These are phyloP conservation scores for Fusarium falciforme DNA, from an alignment of 2,329 filamentous ascomycete species.

Conservation along the genomic window DNA sequence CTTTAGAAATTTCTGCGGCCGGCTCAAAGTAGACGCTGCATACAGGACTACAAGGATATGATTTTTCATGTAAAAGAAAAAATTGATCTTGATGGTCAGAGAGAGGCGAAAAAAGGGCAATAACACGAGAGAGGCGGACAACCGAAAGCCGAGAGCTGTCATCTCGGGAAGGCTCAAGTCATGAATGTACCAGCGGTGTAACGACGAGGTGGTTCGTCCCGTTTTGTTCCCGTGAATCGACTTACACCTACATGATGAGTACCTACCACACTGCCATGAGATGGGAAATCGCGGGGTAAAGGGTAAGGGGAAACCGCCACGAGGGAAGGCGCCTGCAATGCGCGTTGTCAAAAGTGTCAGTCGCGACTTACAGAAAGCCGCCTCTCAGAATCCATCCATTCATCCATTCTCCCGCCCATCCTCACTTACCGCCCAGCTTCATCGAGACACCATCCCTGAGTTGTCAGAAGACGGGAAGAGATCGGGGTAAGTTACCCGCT, in stretches of 20 bases:
- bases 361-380: slow-evolving; percentile 2
- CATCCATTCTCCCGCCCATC: neutral
- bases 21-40: neutral
- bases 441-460: neutral
- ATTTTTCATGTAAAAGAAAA: neutral
- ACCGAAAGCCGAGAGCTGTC: neutral
- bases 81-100: neutral
- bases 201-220: neutral
- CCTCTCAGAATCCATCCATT: neutral
- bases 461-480: neutral
- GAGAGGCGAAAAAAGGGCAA: neutral
- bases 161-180: neutral
- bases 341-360: slow-evolving; percentile 3
- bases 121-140: neutral
- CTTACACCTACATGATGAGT: slow-evolving; percentile 4
- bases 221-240: slow-evolving; percentile 3
- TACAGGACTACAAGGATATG: neutral
- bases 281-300: slow-evolving; percentile 41
- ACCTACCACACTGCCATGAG: neutral
- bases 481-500: neutral
- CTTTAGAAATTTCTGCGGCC: neutral
- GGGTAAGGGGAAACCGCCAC: slow-evolving; percentile 28
- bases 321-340: slow-evolving; percentile 15
- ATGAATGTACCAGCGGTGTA: neutral
- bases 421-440: neutral